Evolutionary conservation across 2,329 filamentous ascomycete species (phyloP), one percentile per base, ranked within the genome.

Genomic region (Cordyceps tenuipes): DNA sequence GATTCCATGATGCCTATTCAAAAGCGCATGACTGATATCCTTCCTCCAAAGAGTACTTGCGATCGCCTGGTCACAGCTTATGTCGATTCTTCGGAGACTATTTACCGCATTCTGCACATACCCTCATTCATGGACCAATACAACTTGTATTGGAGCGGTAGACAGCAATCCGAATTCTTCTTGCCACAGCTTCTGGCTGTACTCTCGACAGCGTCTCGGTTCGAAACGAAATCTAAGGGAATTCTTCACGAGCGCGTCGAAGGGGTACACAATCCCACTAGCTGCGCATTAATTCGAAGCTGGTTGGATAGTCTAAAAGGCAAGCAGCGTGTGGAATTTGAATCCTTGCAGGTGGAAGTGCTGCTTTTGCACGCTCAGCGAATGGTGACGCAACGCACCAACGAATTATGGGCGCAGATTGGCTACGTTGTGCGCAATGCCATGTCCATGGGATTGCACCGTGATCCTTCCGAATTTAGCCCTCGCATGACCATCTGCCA

Each of bases 401-500:
- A 82, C 57, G 77, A 81, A 56, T 73, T 77, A 0, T 84, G 81
- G 81, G 76, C 77, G 15, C 78, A 82, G 59, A 70, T 83, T n/a
- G 81, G 81, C 5, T 75, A 77, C 57, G 77, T 83, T 47, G 76
- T 82, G 5, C 77, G 81, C 17, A 79, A 81, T 72, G 81, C 80
- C 34, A 83, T 83, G 80, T 79, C 77, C 3, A 83, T 84, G 80
- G 81, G 81, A 3, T 71, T 84, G 51, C 81, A 84, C 64, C 76
- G 81, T 4, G 81, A 84, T 57, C 80, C 81, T 3, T 77, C 77
- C 15, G 81, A 84, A 63, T 82, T 79, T 59, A 73, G 75, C 29
- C 71, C 73, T 3, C 75, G 77, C 34, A 77, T 83, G 56, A 72
- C 74, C 5, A 72, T 79, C 0, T 83, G 82, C 64, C 73, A 77